These are phyloP conservation scores for Suillus brevipes DNA, from an alignment of 768 basidiomycete species.

Conservation along the genomic window DNA sequence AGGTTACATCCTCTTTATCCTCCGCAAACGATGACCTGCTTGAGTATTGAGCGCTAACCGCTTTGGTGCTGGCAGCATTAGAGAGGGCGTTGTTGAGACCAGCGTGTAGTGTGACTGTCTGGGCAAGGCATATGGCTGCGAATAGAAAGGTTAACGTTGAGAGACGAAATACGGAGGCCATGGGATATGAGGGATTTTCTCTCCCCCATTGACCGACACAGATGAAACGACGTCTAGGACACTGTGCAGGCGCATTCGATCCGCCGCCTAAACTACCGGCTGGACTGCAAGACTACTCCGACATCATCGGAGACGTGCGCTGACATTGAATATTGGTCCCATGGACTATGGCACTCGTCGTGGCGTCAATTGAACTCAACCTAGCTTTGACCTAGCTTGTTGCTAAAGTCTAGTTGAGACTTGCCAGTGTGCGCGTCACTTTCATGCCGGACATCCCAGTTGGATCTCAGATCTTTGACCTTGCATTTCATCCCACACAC, in stretches of 20 bases:
- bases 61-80: constrained; percentile 17
- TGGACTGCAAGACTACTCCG: background rate
- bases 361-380: background rate
- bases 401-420: background rate
- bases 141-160: constrained; percentile 28
- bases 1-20: constrained; percentile 48
- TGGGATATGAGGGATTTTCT: constrained; percentile 26
- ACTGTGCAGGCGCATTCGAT: background rate
- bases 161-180: constrained; percentile 34
- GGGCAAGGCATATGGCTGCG: constrained; percentile 31
- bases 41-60: constrained; percentile 18
- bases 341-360: background rate
- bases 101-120: constrained; percentile 30
- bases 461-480: constrained; percentile 83
- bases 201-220: constrained; percentile 29
- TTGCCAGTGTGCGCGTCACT: background rate
- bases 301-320: background rate
- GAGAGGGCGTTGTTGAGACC: constrained; percentile 30
- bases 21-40: constrained; percentile 13
- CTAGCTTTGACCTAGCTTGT: background rate
- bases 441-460: constrained; percentile 64
- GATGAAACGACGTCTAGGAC: background rate
- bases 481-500: constrained; percentile 78
- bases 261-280: background rate
- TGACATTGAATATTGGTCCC: background rate